Evolutionary conservation across 2,329 filamentous ascomycete genomes (phyloP), one percentile per base, ranked within the genome.

Genomic region (Dothistroma septosporum): DNA sequence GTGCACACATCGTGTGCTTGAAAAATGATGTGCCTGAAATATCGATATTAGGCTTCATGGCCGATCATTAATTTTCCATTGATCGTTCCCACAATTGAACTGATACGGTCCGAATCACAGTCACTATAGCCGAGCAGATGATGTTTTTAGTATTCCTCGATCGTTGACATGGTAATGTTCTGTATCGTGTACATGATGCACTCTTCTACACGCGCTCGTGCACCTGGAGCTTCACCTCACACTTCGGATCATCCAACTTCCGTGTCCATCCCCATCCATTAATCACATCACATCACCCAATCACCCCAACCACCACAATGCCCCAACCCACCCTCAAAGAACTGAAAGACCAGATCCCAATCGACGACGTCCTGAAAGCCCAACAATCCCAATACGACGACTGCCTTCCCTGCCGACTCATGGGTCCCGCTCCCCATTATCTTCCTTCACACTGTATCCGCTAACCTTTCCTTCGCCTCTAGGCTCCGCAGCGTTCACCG

Each of bases 401-500:
- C 65, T 74, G 72, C 60, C 59, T 69, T 4, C 67, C 70, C 10
- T 74, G 72, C 60, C 60, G 69, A 57, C 49, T 73, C 2, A 73
- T 73, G 71, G 72, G 72, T 72, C 67, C 24, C 24, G 24, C 24
- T 28, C 24, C 24, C 24, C 24, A 28, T 28, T 28, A 28, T 28
- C 24, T 28, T 28, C 24, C 24, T 28, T 6, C 24, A 28, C 6
- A 33, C 46, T 52, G 19, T 31, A 35, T 31, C 16, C 12, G 16
- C 41, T 28, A 41, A 44, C 28, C 16, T 21, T 21, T 48, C 16
- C 16, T 33, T 57, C 16, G 5, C 33, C 32, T 44, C 37, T 60
- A 80, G 79, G 79, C 52, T 77, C 72, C 53, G 73, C 72, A 49
- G 78, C 74, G 0, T 81, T 81, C 68, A 70, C 77, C 44, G 77